Evolutionary conservation across 2,329 filamentous ascomycete genomes (phyloP).

Genomic region (Talaromyces sp.): DNA sequence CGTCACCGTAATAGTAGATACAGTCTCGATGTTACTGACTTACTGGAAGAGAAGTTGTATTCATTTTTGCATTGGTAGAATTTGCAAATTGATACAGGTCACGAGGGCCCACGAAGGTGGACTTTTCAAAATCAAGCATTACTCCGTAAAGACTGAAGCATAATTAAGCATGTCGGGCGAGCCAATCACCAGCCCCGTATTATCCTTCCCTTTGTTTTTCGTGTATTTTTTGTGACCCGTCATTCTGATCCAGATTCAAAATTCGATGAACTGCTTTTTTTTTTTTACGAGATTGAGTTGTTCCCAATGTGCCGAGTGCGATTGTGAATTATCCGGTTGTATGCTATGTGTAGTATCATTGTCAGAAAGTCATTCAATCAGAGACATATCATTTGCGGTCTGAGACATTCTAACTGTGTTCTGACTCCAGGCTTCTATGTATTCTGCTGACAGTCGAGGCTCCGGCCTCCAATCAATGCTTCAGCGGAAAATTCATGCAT

Average conservation of each 20-base stretch:
- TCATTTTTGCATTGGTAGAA: background rate
- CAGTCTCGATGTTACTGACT: background rate
- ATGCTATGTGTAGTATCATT: background rate
- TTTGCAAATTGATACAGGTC: background rate
- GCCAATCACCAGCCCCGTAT: background rate
- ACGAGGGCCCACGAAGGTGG: background rate
- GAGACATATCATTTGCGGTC: background rate
- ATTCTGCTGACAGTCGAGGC: background rate
- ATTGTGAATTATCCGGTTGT: background rate
- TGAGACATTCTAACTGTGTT: background rate
- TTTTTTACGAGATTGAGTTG: background rate
- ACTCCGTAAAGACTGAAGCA: background rate
- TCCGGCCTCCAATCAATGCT: background rate
- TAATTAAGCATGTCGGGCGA: background rate
- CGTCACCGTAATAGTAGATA: background rate
- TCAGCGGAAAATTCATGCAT: background rate
- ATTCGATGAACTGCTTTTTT: background rate
- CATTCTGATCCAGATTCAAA: background rate
- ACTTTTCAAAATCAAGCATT: background rate
- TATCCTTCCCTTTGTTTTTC: background rate
- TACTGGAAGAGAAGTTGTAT: background rate
- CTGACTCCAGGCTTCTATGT: background rate
- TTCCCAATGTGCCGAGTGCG: too few species aligned
- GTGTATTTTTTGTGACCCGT: background rate
- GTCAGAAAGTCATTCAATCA: background rate